Conservation (phyloP, 2,329 filamentous ascomycete species). For the Microsporum canis region DNA sequence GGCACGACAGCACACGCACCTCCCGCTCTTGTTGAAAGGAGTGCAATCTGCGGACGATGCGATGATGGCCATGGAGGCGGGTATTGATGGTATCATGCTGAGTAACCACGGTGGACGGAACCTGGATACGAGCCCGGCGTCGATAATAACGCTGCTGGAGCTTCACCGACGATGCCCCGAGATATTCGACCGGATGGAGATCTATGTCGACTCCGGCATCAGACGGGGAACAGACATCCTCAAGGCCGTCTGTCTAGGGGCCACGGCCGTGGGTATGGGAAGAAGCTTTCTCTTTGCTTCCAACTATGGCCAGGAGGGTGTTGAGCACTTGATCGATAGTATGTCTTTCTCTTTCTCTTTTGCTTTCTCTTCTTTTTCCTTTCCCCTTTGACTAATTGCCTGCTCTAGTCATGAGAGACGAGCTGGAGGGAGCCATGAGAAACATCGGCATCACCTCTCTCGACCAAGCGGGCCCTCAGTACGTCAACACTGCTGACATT, state of each 20-base stretch:
- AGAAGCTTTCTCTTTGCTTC: slow-evolving; percentile 44
- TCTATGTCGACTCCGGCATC: slow-evolving; percentile 46
- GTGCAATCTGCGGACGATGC: slow-evolving; percentile 48
- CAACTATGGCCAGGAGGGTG: slow-evolving; percentile 45
- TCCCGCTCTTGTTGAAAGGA: slow-evolving; percentile 48
- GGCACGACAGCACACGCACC: slow-evolving; percentile 38
- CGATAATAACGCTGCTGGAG: slow-evolving; percentile 43
- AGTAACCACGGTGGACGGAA: slow-evolving; percentile 50
- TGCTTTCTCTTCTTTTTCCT: background rate
- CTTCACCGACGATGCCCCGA: slow-evolving; percentile 42
- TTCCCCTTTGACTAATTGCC: background rate
- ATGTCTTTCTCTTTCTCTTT: slow-evolving; percentile 21
- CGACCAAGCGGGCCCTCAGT: slow-evolving; percentile 33
- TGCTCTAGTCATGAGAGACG: slow-evolving; percentile 33
- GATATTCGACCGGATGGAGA: slow-evolving; percentile 40
- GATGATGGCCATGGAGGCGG: slow-evolving; percentile 38
- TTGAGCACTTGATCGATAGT: slow-evolving; percentile 46
- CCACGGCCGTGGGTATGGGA: slow-evolving; percentile 44
- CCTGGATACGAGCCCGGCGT: slow-evolving; percentile 41
- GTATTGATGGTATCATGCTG: slow-evolving; percentile 44
- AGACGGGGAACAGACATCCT: slow-evolving; percentile 45
- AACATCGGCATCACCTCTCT: slow-evolving; percentile 37
- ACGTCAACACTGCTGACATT: slow-evolving; percentile 40
- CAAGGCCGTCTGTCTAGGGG: slow-evolving; percentile 44
- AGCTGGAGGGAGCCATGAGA: slow-evolving; percentile 40